phyloP scores from a whole-genome alignment of 768 basidiomycete genomes.

The Wakefieldia striispora region DNA sequence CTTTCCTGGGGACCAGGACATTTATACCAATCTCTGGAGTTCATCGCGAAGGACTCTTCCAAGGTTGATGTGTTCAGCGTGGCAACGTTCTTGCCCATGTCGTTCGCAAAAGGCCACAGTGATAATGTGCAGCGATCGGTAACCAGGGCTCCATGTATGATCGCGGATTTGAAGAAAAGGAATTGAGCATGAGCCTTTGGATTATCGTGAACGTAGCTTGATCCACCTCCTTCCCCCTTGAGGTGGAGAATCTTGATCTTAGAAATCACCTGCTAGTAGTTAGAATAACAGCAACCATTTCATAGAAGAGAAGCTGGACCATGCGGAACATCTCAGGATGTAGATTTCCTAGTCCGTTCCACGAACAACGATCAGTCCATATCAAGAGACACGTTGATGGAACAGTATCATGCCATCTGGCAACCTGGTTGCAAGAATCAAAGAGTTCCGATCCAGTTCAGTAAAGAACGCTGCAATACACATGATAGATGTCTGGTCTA shows the following conservation, averaged over 20 bases:
- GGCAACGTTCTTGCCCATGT: too few relatives aligned
- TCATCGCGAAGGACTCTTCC: too few relatives aligned
- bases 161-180: not conserved
- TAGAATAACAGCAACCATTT: not conserved
- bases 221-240: too few relatives aligned
- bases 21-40: conserved; percentile 11
- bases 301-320: not conserved
- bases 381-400: not conserved
- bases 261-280: too few relatives aligned
- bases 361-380: not conserved
- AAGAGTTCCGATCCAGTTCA: conserved; percentile 8
- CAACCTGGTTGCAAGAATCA: not conserved
- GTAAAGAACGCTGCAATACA: conserved; percentile 10
- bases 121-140: too few relatives aligned
- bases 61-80: too few relatives aligned
- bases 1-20: not conserved
- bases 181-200: not conserved
- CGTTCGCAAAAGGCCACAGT: too few relatives aligned
- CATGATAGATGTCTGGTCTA: conserved; percentile 6
- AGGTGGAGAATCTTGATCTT: too few relatives aligned
- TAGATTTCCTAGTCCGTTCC: not conserved
- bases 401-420: not conserved
- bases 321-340: not conserved
- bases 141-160: too few relatives aligned
- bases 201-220: not conserved